Base-by-base conservation (phyloP, 352 stramenopile genomes). In the Phytophthora podocarpi region DNA sequence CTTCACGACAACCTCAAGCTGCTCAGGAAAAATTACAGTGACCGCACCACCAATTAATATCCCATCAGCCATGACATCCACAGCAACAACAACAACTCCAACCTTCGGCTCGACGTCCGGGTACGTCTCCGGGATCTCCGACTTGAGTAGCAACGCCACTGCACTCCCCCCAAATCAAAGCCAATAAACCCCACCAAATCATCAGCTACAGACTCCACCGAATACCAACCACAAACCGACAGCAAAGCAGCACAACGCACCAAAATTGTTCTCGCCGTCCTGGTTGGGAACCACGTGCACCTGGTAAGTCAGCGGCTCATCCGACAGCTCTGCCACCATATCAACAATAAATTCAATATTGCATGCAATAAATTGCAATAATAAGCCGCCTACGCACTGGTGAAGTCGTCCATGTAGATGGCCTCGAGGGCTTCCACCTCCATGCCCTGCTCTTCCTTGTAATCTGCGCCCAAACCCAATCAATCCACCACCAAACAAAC, bases 341-440 rank as follows among this genome's bases (percentile, higher is more conserved):
- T n/a, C 26, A 49, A 31, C 15, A 36, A 51, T 21, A 24, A 15
- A 36, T 20, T 27, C 0, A 40, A 47, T 45, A 36, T 21, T 30
- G 2, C 28, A 37, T 1, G n/a, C 20, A 67, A 21, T 4, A 48
- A 37, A 46, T 20, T 23, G 26, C 23, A 60, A 37, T n/a, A 48
- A 46, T 15, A 32, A 31, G 5, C 15, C 12, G 10, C 12, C 30
- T 10, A 80, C 82, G 43, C 70, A 96, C 87, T 87, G 47, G 67
- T 87, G 70, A 96, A 96, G 59, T 96, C 87, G 67, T 96, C 82
- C 80, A 93, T 95, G 69, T 96, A 96, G 50, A 96, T 96, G 68
- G 87, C 84, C 59, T 95, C 87, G 56, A 96, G 83, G 39, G 87
- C 87, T 59, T 96, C 87, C 66, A 93, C 85, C 76, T 96, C 87